Percentiles rank a stretch among this genome's conserved stretches.
Evolutionary conservation across 805 yeast species (phyloP).

Genomic region (Saturnispora silvae): DNA sequence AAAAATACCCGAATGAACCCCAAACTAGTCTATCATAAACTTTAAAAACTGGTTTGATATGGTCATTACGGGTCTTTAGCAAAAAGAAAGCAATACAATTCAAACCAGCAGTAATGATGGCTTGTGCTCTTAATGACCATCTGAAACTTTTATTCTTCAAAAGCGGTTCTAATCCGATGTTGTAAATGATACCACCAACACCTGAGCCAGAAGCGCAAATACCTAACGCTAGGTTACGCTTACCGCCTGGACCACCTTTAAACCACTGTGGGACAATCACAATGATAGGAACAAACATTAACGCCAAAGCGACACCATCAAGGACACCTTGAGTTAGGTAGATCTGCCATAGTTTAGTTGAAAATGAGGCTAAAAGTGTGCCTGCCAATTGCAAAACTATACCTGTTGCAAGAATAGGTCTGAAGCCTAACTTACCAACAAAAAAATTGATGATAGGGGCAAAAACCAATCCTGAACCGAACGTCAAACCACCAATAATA

Average conservation of each 20-base stretch:
- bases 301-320: constrained; percentile 47
- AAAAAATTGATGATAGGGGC: constrained; percentile 36
- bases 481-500: constrained; percentile 56
- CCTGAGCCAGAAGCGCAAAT: constrained; percentile 43
- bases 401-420: constrained; percentile 36
- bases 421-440: constrained; percentile 37
- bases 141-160: constrained; percentile 28
- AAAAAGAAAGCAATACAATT: constrained; percentile 26
- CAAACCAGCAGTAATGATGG: constrained; percentile 29
- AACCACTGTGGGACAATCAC: constrained; percentile 65
- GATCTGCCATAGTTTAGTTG: constrained; percentile 53
- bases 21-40: constrained; percentile 34
- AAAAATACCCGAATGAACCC: constrained; percentile 26
- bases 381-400: constrained; percentile 41
- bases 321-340: constrained; percentile 59
- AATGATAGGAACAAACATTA: constrained; percentile 48
- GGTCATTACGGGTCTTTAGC: constrained; percentile 28
- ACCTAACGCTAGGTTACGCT: constrained; percentile 44
- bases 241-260: constrained; percentile 29
- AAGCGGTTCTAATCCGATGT: constrained; percentile 37
- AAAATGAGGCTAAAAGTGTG: constrained; percentile 48
- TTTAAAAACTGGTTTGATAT: constrained; percentile 27
- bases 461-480: constrained; percentile 41
- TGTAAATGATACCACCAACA: constrained; percentile 39
- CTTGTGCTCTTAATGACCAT: constrained; percentile 44